Base-by-base conservation (phyloP, 2,329 filamentous ascomycete genomes). In the Cordyceps pruinosa region DNA sequence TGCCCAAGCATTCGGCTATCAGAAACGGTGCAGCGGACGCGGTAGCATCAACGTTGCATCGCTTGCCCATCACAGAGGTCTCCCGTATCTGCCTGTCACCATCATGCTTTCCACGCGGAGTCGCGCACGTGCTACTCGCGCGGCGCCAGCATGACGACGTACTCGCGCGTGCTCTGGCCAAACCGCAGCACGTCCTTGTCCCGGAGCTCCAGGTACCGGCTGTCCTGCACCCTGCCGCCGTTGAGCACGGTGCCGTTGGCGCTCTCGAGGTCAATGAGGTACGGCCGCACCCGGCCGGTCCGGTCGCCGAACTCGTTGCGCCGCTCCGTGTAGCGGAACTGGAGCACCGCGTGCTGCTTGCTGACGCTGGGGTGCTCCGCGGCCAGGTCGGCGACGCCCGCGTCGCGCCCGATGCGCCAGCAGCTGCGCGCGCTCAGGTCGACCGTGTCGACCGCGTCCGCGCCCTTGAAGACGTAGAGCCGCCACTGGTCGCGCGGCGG, bases 331-430 rank as follows among this genome's bases (percentile, higher is more conserved):
- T 90, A 86, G 37, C 94, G 85, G 67, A 99, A 99, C 69, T 99
- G 94, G 44, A 99, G 82, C 9, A 92, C 94, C 1, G 93, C 93
- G 70, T 99, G 94, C 73, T 99, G 94, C 72, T 95, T 95, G 70
- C 90, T 96, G 66, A 91, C 85, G 71, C 90, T 97, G 1, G 92
- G 91, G 68, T 99, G 93, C 67, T 96, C 90, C 8, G 95, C 83
- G 2, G 84, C 76, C 58, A 96, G 77, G 69, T 99, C 94, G 2
- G 89, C 90, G 4, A 99, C 87, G 5, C 86, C 76, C 54, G 81
- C 71, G 65, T 97, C 92, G 47, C 92, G 81, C 1, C 94, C 94
- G 9, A 97, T 76, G 25, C 99, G 76, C 94, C 94, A 99, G 74
- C 90, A 96, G 66, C 87, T 95, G 59, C 90, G 85, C 57, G 78